These are phyloP conservation scores for Urostyla sp. DNA, from an alignment of 73 alveolate genomes.

Conservation along the genomic window DNA sequence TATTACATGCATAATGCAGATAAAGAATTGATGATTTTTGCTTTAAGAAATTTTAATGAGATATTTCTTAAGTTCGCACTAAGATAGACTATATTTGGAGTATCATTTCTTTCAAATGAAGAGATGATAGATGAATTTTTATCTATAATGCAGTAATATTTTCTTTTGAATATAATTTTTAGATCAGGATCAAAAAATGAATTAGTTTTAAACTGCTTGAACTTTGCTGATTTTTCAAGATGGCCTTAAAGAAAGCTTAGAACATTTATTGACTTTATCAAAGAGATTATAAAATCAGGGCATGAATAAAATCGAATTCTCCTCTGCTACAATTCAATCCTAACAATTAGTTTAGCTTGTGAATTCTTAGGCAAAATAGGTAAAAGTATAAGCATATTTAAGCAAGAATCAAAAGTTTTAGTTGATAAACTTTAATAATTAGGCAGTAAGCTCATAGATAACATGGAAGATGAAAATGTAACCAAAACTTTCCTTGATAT, in stretches of 20 bases:
- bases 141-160: conserved; percentile 11
- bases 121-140: conserved; percentile 20
- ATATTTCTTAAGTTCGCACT: conserved; percentile 43
- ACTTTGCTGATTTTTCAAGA: conserved; percentile 1
- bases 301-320: conserved; percentile 50
- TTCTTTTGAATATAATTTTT: background rate
- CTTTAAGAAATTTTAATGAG: conserved; percentile 49
- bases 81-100: conserved; percentile 20
- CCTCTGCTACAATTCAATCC: conserved; percentile 30
- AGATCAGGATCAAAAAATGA: conserved; percentile 51
- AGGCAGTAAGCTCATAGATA: conserved; percentile 42
- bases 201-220: conserved; percentile 26
- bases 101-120: background rate
- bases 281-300: conserved; percentile 34
- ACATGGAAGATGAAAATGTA: conserved; percentile 31
- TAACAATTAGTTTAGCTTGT: conserved; percentile 50
- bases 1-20: conserved; percentile 57
- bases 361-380: conserved; percentile 52
- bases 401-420: background rate
- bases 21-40: conserved; percentile 45
- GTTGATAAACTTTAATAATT: conserved; percentile 9
- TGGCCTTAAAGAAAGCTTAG: conserved; percentile 36
- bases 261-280: background rate
- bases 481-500: conserved; percentile 53
- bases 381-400: background rate